Evolutionary conservation across 2,329 filamentous ascomycete species (phyloP), one percentile per base, ranked within the genome.

Genomic region (Cordyceps cicadae): DNA sequence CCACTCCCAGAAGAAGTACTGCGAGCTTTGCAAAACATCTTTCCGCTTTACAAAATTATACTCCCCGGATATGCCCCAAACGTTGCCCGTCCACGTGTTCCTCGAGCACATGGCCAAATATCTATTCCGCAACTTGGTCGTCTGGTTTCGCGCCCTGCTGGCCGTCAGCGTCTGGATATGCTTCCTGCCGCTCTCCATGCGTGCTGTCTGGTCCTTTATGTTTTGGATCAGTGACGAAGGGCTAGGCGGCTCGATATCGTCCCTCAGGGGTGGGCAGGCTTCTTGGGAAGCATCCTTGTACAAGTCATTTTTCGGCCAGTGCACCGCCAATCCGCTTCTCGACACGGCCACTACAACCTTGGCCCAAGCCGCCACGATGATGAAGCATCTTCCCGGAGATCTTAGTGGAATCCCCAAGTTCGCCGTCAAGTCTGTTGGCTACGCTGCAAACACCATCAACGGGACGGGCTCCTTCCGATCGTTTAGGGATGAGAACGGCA

Each of bases 41-140:
- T 99, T 97, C 71, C 89, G 92, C 63, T 99, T 99, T 78, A 99
- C 94, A 58, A 99, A 99, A 75, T 84, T 99, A 45, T 99, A 99
- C 77, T 87, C 92, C 63, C 91, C 92, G 4, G 84, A 92, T 70
- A 99, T 99, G 94, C 95, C 94, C 1, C 83, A 85, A 64, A 85
- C 84, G 14, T 81, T 99, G 15, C 94, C 95, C 0, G 81, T 87
- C 46, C 82, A 87, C 53, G 80, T 99, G 64, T 97, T 99, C 68
- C 66, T 92, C 60, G 86, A 86, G 64, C 89, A 95, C 74, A 85
- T 93, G 67, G 76, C 85, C 59, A 80, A 89, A 53, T 93, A 96
- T 71, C 75, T 87, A 14, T 70, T 89, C 62, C 84, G 84, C 61
- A 89, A 90, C 65, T 66, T 93, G 41, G 71, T 92, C 29, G 87